A percentile compares a stretch with the other conserved stretches of the same genome.
These are phyloP conservation scores for Stipa capillata DNA, from an alignment of 176 grass and related monocot genomes.

Conservation along the genomic window DNA sequence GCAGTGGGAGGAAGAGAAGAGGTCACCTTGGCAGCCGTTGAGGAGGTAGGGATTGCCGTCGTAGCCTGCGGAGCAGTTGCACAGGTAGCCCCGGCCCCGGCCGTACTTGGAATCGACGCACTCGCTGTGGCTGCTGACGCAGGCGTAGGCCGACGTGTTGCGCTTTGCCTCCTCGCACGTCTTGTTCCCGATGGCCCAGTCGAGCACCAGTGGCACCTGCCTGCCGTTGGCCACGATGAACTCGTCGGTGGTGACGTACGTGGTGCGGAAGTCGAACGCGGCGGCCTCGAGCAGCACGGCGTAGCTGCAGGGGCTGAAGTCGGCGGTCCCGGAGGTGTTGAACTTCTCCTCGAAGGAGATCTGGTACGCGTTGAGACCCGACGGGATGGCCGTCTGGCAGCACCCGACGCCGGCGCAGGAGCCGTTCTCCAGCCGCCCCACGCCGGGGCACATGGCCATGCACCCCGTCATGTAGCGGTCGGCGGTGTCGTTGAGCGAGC, in stretches of 20 bases:
- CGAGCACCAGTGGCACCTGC: constrained; percentile 41
- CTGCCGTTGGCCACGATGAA: constrained; percentile 3
- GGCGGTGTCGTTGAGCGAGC: background rate
- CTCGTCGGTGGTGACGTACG: constrained; percentile 37
- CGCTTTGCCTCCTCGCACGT: constrained; percentile 32
- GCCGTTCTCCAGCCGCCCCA: background rate
- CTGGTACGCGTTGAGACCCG: constrained; percentile 24
- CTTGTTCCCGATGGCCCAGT: constrained; percentile 60
- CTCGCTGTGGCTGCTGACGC: constrained; percentile 26
- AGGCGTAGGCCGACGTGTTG: constrained; percentile 41
- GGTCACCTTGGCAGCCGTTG: constrained; percentile 44
- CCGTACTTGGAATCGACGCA: constrained; percentile 50
- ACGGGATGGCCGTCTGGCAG: constrained; percentile 63
- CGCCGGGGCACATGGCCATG: constrained; percentile 42
- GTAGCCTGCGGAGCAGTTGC: constrained; percentile 60
- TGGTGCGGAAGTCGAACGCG: constrained; percentile 40
- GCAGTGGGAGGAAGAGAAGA: background rate
- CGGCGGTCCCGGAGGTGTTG: constrained; percentile 4
- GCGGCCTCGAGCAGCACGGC: constrained; percentile 50
- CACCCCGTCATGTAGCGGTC: constrained; percentile 43
- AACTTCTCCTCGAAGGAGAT: constrained; percentile 32
- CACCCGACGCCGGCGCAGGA: constrained; percentile 66
- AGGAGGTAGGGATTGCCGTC: constrained; percentile 65
- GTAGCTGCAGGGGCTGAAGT: constrained; percentile 42
- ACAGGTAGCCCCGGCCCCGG: constrained; percentile 39